Base-by-base conservation (phyloP, 1,284 basidiomycete genomes). In the Marasmius sp. region DNA sequence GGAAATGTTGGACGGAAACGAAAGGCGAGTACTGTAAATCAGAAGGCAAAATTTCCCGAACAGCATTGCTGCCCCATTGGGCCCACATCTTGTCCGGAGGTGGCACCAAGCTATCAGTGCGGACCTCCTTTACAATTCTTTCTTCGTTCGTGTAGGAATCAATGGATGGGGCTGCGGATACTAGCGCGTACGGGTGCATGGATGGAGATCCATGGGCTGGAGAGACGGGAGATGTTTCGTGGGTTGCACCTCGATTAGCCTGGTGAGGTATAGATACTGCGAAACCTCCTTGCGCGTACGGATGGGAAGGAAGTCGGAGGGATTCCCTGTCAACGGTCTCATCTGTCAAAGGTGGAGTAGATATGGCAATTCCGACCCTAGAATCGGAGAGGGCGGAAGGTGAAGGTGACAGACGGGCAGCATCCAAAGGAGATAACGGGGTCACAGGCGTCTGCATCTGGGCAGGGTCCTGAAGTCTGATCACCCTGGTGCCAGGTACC, bases 341-440 rank as follows among this genome's bases (percentile, higher is more conserved):
- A 7, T 81, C 80, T 3, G 73, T 70, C 3, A 77, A 73, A 0
- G 82, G 81, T 2, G 88, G 83, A 0, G 88, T 87, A 5, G 85
- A 85, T 20, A 92, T 71, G 6, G 90, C 91, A 59, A 92, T 84
- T 2, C 89, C 90, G 8, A 90, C 79, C 27, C 74, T 74, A 60
- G 78, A 75, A 8, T 68, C 74, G 22, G 64, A 69, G 6, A 57
- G 59, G 39, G 64, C 61, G 33, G 62, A 69, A 56, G 75, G 71
- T 4, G 69, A 68, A 16, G 75, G 74, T 9, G 69, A 75, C 41
- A 63, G 50, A 14, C 66, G 61, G 36, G 64, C 61, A 10, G 66
- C 12, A 57, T 63, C 43, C 48, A 45, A 47, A 54, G 56, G 41
- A 27, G 63, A 54, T 37, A 54, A 58, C n/a, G 55, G 57, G 20